A percentile compares a stretch with the other conserved stretches of the same genome.
These are phyloP conservation scores for Colletotrichum spinosum DNA, from an alignment of 2,329 filamentous ascomycete genomes.

Conservation along the genomic window DNA sequence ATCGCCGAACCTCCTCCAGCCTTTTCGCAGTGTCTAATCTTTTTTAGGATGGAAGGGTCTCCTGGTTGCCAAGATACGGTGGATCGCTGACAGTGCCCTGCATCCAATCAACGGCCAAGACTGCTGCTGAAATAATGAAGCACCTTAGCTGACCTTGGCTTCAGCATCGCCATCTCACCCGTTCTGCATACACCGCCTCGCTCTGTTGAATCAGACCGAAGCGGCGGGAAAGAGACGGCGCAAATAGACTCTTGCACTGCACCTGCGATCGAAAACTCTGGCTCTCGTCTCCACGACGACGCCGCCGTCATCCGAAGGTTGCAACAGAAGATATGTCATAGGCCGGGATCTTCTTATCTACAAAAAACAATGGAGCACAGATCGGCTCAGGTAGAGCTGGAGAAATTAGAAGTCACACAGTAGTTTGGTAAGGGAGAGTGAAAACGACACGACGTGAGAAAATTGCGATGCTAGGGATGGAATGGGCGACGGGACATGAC, in stretches of 20 bases:
- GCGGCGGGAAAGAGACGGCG: no score
- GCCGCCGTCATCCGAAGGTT: constrained; percentile 22
- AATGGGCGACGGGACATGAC: constrained; percentile 3
- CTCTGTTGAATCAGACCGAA: no score
- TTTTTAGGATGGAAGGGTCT: constrained; percentile 26
- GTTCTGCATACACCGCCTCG: no score
- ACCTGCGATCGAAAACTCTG: constrained; percentile 1
- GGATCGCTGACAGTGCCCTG: constrained; percentile 23
- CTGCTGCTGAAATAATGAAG: no score
- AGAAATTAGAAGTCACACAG: not conserved
- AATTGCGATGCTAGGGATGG: constrained; percentile 6
- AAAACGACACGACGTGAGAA: not conserved
- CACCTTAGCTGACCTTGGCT: no score
- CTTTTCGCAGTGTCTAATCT: constrained; percentile 22
- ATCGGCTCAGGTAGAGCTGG: constrained; percentile 12
- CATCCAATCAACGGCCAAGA: not conserved
- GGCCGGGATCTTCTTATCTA: constrained; percentile 17
- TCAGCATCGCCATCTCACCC: no score
- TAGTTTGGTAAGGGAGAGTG: constrained; percentile 9
- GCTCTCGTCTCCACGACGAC: not conserved
- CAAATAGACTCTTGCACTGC: constrained; percentile 4
- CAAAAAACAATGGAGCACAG: constrained; percentile 2
- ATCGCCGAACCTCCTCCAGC: constrained; percentile 3
- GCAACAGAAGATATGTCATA: constrained; percentile 18
- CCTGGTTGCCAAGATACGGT: constrained; percentile 20